phyloP scores from a whole-genome alignment of 2,329 filamentous ascomycete species.

The Cercospora nicotianae region DNA sequence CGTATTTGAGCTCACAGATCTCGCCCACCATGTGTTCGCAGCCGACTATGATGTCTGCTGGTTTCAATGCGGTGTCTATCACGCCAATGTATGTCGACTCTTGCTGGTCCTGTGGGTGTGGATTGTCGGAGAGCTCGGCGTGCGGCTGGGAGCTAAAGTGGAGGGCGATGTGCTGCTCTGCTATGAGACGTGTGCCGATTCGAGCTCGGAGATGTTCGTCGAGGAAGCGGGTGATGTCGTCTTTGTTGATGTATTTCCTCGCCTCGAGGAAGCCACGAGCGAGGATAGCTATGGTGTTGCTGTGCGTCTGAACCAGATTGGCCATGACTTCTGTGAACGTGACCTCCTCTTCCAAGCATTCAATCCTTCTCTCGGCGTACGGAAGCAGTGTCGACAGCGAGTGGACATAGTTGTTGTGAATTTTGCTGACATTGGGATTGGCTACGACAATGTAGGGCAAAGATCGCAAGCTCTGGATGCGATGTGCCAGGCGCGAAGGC shows the following conservation, averaged over 20 bases:
- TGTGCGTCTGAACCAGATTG: constrained; percentile 91
- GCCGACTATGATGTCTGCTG: constrained; percentile 74
- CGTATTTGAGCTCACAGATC: constrained; percentile 95
- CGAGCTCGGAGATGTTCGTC: constrained; percentile 91
- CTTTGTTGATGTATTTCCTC: constrained; percentile 78
- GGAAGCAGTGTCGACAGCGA: constrained; percentile 87
- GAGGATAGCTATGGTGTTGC: constrained; percentile 89
- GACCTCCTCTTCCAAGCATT: constrained; percentile 80
- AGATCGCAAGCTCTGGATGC: constrained; percentile 88
- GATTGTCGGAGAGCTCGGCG: constrained; percentile 53
- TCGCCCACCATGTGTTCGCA: constrained; percentile 92
- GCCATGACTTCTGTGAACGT: constrained; percentile 89
- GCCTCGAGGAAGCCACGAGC: constrained; percentile 93
- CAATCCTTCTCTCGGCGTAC: constrained; percentile 71
- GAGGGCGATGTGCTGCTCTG: constrained; percentile 93
- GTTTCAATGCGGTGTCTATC: constrained; percentile 85
- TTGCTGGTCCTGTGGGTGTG: constrained; percentile 6
- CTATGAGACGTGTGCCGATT: constrained; percentile 90
- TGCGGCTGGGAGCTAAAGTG: constrained; percentile 75
- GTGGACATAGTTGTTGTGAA: constrained; percentile 95
- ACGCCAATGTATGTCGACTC: constrained; percentile 78
- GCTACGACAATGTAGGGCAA: constrained; percentile 97
- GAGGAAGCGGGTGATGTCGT: constrained; percentile 84
- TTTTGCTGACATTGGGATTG: constrained; percentile 91
- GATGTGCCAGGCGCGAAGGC: constrained; percentile 86